Conservation (phyloP, 1,139 yeast genomes). For the Saccharomyces hybrid region DNA sequence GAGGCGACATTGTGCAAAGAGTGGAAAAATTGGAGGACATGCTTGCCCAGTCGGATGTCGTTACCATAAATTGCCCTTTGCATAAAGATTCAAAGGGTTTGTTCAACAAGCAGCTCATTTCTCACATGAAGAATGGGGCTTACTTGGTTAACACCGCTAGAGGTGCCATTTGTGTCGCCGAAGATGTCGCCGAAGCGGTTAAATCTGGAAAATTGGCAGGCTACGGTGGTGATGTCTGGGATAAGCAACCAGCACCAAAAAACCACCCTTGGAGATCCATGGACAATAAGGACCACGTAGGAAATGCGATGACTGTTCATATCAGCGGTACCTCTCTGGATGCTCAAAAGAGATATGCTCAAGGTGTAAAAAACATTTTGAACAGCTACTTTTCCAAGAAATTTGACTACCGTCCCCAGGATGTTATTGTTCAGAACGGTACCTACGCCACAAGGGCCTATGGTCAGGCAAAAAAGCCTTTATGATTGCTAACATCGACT, state of each 20-base stretch:
- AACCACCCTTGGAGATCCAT: slow-evolving; percentile 73
- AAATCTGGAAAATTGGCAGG: no score
- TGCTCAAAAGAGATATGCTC: no score
- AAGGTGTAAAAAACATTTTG: no score
- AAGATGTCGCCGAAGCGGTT: no score
- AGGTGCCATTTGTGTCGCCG: no score
- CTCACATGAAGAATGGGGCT: slow-evolving; percentile 71
- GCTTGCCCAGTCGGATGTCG: slow-evolving; percentile 24
- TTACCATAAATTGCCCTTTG: slow-evolving; percentile 71
- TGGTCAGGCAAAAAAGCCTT: no score
- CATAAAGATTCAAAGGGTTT: slow-evolving; percentile 63
- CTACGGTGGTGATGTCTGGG: no score
- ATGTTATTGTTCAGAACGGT: no score
- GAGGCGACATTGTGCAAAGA: not conserved
- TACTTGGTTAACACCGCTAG: slow-evolving; percentile 36
- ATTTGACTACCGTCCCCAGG: no score
- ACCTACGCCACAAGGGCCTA: no score
- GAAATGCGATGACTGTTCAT: slow-evolving; percentile 84
- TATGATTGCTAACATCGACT: no score
- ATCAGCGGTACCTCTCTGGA: slow-evolving; percentile 39
- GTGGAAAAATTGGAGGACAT: not conserved
- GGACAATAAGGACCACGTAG: slow-evolving; percentile 58
- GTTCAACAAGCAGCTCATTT: slow-evolving; percentile 56
- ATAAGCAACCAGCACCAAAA: slow-evolving; percentile 69
- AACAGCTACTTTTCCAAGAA: no score